These are phyloP conservation scores for Peribolospora kevripleyi DNA, from an alignment of 768 basidiomycete species.

Conservation along the genomic window DNA sequence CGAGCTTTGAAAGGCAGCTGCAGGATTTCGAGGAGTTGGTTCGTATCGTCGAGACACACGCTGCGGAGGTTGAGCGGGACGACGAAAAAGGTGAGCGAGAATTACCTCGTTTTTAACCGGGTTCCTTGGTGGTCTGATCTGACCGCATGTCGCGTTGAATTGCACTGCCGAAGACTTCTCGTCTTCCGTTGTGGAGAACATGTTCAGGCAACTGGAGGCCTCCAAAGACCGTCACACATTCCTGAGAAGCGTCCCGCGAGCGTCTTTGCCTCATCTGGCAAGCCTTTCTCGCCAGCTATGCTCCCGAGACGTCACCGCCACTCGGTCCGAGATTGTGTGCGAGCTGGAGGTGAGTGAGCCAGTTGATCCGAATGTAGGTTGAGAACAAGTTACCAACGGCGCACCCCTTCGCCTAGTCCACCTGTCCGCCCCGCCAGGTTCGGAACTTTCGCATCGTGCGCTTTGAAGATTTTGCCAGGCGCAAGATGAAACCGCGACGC, in stretches of 20 bases:
- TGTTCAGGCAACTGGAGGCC: conserved; percentile 3
- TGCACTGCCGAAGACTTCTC: not conserved
- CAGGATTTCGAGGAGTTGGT: no score
- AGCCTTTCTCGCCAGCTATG: conserved; percentile 33
- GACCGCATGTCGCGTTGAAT: not conserved
- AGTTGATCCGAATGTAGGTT: not conserved
- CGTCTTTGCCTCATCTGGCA: conserved; percentile 13
- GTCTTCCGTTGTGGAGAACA: not conserved
- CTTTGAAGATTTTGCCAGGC: conserved; percentile 38
- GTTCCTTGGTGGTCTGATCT: not conserved
- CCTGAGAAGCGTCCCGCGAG: not conserved
- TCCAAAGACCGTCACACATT: not conserved
- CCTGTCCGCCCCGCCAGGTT: conserved; percentile 48
- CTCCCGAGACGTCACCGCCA: conserved; percentile 24
- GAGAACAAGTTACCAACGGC: not conserved
- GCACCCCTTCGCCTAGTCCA: conserved; percentile 19
- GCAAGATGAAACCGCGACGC: conserved; percentile 30
- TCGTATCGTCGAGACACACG: no score
- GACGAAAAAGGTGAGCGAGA: no score
- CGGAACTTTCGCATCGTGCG: conserved; percentile 52
- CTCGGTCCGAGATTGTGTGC: conserved; percentile 1
- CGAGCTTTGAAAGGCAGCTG: no score
- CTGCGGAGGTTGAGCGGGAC: no score
- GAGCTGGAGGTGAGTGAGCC: conserved; percentile 38
- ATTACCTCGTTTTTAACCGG: no score